These are phyloP conservation scores for Eucalyptus polybractea DNA, from an alignment of 345 rosid genomes.

Conservation along the genomic window DNA sequence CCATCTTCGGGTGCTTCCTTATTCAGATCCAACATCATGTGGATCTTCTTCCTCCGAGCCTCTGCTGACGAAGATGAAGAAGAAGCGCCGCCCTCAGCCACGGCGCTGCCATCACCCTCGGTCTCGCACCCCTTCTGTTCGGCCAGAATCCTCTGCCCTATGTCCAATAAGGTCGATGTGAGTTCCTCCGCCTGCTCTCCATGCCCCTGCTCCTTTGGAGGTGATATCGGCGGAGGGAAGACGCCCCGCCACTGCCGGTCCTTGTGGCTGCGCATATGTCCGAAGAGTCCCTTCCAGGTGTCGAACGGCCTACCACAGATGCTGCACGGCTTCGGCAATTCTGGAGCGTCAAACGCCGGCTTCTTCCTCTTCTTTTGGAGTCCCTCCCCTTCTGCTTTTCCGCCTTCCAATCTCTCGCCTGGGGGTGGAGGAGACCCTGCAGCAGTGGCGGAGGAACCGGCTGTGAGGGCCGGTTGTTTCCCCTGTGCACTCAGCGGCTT, in stretches of 20 bases:
- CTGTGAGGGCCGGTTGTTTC: background rate
- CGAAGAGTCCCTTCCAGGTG: constrained; percentile 20
- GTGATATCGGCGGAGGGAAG: constrained; percentile 14
- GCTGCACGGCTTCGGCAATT: constrained; percentile 2
- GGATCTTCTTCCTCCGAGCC: background rate
- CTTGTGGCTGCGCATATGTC: constrained; percentile 20
- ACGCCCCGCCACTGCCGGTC: constrained; percentile 1
- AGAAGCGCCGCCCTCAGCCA: background rate
- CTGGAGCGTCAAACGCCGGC: background rate
- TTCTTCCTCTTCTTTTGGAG: background rate
- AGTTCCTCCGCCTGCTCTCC: background rate
- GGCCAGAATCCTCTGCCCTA: background rate
- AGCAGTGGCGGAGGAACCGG: background rate
- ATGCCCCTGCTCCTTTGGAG: background rate
- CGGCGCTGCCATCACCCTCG: background rate
- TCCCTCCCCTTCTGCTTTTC: background rate
- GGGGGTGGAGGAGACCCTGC: background rate
- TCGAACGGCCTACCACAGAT: constrained; percentile 1
- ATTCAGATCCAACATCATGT: background rate
- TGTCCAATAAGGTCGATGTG: background rate
- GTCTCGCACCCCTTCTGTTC: background rate
- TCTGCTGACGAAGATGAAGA: background rate
- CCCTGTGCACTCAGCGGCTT: background rate
- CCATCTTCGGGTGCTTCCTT: background rate
- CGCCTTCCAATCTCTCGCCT: background rate